These are phyloP conservation scores for Neopestalotiopsis clavispora DNA, from an alignment of 2,329 filamentous ascomycete genomes.

Conservation along the genomic window DNA sequence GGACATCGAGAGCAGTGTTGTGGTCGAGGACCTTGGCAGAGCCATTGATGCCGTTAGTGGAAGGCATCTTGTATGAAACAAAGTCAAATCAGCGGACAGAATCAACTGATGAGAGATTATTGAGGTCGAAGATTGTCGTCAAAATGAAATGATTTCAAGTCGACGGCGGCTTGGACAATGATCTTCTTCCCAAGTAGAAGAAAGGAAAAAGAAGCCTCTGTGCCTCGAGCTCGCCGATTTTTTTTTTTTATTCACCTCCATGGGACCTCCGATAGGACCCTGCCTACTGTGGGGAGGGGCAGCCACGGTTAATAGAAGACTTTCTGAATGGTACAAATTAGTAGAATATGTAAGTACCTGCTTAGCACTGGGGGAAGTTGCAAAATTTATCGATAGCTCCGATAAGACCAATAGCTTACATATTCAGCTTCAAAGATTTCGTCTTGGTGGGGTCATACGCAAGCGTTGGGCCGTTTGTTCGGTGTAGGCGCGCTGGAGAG, in stretches of 20 bases:
- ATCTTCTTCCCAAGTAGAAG: conserved; percentile 60
- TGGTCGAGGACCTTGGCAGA: conserved; percentile 69
- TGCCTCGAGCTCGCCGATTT: conserved; percentile 38
- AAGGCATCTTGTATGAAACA: conserved; percentile 64
- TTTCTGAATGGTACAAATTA: background rate
- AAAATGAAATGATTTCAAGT: conserved; percentile 35
- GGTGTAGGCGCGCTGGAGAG: background rate
- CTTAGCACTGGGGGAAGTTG: background rate
- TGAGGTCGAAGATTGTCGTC: conserved; percentile 51
- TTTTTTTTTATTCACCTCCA: conserved; percentile 43
- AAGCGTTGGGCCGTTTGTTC: background rate
- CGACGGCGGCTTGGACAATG: conserved; percentile 41
- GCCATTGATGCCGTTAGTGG: conserved; percentile 67
- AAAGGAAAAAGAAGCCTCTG: conserved; percentile 44
- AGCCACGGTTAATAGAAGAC: background rate
- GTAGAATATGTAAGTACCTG: background rate
- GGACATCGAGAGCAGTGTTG: conserved; percentile 76
- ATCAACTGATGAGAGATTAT: conserved; percentile 32
- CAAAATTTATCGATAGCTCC: conserved; percentile 3
- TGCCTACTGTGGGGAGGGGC: conserved; percentile 16
- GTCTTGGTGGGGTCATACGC: background rate
- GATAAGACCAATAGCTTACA: conserved; percentile 4
- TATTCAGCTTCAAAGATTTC: background rate
- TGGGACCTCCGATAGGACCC: conserved; percentile 4
- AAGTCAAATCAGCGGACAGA: conserved; percentile 33